Base-by-base conservation (phyloP, 1,284 basidiomycete genomes). In the Melampsora larici-populina region DNA sequence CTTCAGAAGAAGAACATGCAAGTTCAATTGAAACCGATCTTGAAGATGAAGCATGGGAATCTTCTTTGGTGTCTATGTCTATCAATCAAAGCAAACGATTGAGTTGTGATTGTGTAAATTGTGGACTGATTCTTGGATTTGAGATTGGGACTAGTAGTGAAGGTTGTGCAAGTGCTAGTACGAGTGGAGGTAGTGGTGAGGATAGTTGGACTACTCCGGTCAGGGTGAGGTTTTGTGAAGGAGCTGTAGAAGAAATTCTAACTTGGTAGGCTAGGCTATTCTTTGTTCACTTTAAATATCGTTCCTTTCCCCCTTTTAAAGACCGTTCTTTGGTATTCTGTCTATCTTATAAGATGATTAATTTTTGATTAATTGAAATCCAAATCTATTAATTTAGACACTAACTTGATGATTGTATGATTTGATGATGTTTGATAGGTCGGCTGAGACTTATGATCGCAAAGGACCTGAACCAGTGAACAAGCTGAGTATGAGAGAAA, bases 401-500 rank as follows among this genome's bases (percentile, higher is more conserved):
- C 63, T 31, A 9, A 31, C 29, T 40, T 31, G 29, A 24, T 24
- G 15, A 63, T 11, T 66, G 13, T 5, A 15, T 68, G 29, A 49
- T 40, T 21, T 48, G 40, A 48, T 68, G 48, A 1, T 36, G 40
- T 43, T 29, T 21, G 29, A 8, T 36, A 76, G 74, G 74, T 77
- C 74, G 9, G 48, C 64, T 17, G 74, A 77, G 48, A 68, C 46
- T 29, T 77, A 77, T 43, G 67, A 77, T 36, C 33, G 74, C 1
- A 77, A 64, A 64, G 67, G 74, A 9, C 67, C 66, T 31, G n/a
- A 43, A 46, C 74, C 74, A 5, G 69, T 77, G 11, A 70, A 65
- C 55, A 63, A 64, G n/a, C 33, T 77, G 26, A 69, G 60, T 36
- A 24, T 77, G 7, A 31, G 66, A 26, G 67, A 77, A 33, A 17